These are phyloP conservation scores for Areca catechu DNA, from an alignment of 176 grass and related monocot genomes.

Conservation along the genomic window DNA sequence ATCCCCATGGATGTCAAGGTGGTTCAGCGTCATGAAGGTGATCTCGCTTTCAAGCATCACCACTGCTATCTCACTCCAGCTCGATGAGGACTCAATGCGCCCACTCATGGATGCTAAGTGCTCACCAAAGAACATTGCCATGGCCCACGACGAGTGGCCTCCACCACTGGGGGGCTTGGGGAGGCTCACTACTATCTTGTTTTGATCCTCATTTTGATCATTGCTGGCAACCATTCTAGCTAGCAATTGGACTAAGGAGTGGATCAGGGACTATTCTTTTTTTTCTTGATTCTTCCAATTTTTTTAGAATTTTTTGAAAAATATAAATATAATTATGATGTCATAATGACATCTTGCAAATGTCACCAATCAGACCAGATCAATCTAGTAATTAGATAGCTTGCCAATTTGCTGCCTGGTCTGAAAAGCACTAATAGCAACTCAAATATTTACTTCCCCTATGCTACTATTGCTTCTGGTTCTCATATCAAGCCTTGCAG, in stretches of 20 bases:
- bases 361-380: too few species aligned
- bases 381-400: too few species aligned
- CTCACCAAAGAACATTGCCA: conserved; percentile 31
- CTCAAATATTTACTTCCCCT: too few species aligned
- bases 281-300: too few species aligned
- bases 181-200: conserved; percentile 4
- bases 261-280: neutral
- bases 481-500: too few species aligned
- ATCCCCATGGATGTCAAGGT: conserved; percentile 3
- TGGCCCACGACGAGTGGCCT: conserved; percentile 5
- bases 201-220: neutral
- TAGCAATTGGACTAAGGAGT: neutral
- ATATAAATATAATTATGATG: too few species aligned
- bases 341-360: too few species aligned
- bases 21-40: conserved; percentile 5
- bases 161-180: neutral
- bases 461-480: too few species aligned
- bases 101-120: conserved; percentile 65
- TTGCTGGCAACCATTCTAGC: conserved; percentile 19
- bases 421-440: too few species aligned
- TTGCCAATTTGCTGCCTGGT: too few species aligned
- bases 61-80: conserved; percentile 22
- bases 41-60: neutral
- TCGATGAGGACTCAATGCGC: conserved; percentile 49
- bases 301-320: too few species aligned